phyloP scores from a whole-genome alignment of 108 stramenopile genomes.

The Cyclotella sp. region DNA sequence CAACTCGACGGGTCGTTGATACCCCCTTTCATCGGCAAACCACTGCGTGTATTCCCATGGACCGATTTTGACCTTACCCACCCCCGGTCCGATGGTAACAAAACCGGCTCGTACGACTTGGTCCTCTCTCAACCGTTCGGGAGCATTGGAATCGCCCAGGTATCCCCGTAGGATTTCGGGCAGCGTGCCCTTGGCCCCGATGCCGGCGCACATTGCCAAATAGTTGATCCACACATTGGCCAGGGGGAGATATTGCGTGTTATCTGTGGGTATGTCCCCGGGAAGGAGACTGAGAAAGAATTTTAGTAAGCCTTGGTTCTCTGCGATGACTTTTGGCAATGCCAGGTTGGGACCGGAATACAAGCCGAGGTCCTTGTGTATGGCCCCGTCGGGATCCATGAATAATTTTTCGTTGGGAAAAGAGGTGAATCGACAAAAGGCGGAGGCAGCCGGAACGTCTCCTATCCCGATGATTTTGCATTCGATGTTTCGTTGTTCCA shows the following conservation, averaged over 20 bases:
- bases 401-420: constrained; percentile 38
- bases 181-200: constrained; percentile 71
- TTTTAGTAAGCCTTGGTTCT: constrained; percentile 24
- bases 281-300: constrained; percentile 36
- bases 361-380: constrained; percentile 52
- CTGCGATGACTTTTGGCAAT: constrained; percentile 46
- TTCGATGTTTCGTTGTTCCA: constrained; percentile 45
- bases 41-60: constrained; percentile 37
- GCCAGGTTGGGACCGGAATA: constrained; percentile 59
- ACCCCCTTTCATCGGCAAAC: constrained; percentile 60
- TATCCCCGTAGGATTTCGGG: constrained; percentile 73
- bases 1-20: constrained; percentile 76
- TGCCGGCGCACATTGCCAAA: constrained; percentile 82
- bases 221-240: constrained; percentile 74
- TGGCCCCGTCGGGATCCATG: constrained; percentile 49
- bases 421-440: constrained; percentile 52
- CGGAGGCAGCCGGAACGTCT: constrained; percentile 33
- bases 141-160: constrained; percentile 67
- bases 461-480: constrained; percentile 56
- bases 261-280: constrained; percentile 35
- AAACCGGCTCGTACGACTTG: constrained; percentile 59
- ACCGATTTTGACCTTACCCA: constrained; percentile 26
- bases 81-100: constrained; percentile 33
- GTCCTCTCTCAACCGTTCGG: constrained; percentile 65
- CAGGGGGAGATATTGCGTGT: constrained; percentile 30